phyloP scores from a whole-genome alignment of 352 stramenopile species.

The Phytopythium delawarense region DNA sequence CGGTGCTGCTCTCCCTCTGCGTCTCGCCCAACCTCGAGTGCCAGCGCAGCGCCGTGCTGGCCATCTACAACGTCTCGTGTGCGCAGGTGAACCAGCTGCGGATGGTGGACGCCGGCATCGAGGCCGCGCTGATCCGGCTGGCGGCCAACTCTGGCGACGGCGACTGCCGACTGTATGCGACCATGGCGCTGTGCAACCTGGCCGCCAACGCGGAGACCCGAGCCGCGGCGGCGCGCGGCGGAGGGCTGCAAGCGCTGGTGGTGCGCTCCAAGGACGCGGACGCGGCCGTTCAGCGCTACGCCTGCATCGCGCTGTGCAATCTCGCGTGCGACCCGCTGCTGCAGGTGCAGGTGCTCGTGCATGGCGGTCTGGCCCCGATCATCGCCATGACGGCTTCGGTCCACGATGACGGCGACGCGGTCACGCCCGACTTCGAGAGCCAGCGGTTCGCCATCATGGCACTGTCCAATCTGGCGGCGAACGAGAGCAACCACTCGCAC shows the following conservation, averaged over 20 bases:
- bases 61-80: constrained; percentile 95
- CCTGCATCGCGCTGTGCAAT: constrained; percentile 95
- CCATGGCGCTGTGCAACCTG: constrained; percentile 96
- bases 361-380: constrained; percentile 89
- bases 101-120: constrained; percentile 88
- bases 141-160: constrained; percentile 75
- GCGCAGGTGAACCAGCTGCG: constrained; percentile 87
- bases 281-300: constrained; percentile 81
- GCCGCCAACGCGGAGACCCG: constrained; percentile 92
- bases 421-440: constrained; percentile 55
- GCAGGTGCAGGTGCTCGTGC: constrained; percentile 92
- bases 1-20: constrained; percentile 75
- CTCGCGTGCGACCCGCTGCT: constrained; percentile 88
- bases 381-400: constrained; percentile 57
- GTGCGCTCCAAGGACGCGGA: constrained; percentile 88
- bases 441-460: constrained; percentile 94
- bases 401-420: not conserved
- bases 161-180: constrained; percentile 92
- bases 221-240: constrained; percentile 75
- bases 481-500: constrained; percentile 91
- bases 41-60: constrained; percentile 87
- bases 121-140: constrained; percentile 83
- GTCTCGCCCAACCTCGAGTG: constrained; percentile 85
- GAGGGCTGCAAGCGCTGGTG: constrained; percentile 91
- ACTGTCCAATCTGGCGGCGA: constrained; percentile 92